phyloP scores from a whole-genome alignment of 306 rosid genomes.

The Luffa acutangula region DNA sequence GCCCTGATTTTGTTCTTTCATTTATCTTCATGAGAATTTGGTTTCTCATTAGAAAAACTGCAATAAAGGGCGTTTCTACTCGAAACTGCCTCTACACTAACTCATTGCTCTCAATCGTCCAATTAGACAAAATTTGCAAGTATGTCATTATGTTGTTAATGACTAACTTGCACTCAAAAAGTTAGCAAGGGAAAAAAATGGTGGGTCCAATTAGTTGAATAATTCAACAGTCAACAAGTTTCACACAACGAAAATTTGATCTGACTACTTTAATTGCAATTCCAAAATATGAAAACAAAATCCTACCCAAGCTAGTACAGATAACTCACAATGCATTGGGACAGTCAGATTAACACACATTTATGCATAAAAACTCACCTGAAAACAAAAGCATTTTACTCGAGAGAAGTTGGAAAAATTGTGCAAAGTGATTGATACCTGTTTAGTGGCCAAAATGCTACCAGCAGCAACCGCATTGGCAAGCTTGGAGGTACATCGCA shows the following conservation, averaged over 20 bases:
- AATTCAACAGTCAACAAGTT: neutral
- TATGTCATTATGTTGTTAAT: neutral
- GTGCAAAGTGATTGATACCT: constrained; percentile 29
- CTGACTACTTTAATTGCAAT: neutral
- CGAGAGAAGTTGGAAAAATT: neutral
- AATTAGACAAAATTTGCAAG: neutral
- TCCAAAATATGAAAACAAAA: neutral
- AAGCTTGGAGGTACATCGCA: constrained; percentile 69
- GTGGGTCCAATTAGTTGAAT: neutral
- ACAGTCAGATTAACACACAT: neutral
- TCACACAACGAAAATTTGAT: neutral
- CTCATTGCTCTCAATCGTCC: neutral
- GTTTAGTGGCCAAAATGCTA: constrained; percentile 52
- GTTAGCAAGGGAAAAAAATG: neutral
- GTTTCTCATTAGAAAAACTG: neutral
- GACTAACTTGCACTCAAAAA: neutral
- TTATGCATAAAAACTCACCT: neutral
- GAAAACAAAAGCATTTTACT: neutral
- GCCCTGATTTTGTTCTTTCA: neutral
- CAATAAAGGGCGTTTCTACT: neutral
- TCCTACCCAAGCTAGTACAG: neutral
- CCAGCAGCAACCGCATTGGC: constrained; percentile 72
- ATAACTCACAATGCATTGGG: neutral
- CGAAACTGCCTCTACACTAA: neutral
- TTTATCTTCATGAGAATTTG: neutral